phyloP scores from a whole-genome alignment of 1,284 basidiomycete genomes.

The Baeospora myosura region DNA sequence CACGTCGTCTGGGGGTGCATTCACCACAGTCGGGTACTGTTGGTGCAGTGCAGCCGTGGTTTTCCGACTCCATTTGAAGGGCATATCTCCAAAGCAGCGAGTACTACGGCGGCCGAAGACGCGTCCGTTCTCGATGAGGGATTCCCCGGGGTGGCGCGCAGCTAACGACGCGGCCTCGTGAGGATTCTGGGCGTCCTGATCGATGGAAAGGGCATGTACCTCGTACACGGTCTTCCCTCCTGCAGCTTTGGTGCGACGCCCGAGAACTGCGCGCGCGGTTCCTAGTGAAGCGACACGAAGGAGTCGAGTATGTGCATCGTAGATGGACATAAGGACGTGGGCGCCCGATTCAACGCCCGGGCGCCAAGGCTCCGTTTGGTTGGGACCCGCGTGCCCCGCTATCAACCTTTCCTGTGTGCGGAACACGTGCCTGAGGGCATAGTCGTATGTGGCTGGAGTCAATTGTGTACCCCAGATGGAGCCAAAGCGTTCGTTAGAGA shows the following conservation, averaged over 20 bases:
- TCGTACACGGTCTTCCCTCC: too few relatives aligned
- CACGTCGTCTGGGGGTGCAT: slow-evolving; percentile 19
- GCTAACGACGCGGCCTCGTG: too few relatives aligned
- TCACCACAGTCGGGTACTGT: slow-evolving; percentile 27
- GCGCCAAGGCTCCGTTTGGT: slow-evolving; percentile 8
- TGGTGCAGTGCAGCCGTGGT: slow-evolving; percentile 26
- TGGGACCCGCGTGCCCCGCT: too few relatives aligned
- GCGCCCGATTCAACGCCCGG: slow-evolving; percentile 20
- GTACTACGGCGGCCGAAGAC: slow-evolving; percentile 22
- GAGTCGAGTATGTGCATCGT: slow-evolving; percentile 33
- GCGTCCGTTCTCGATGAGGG: slow-evolving; percentile 14
- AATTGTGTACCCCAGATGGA: too few relatives aligned
- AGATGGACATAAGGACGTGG: slow-evolving; percentile 38
- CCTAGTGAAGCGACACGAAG: slow-evolving; percentile 48
- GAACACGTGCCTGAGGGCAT: too few relatives aligned
- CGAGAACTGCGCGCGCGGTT: slow-evolving; percentile 55
- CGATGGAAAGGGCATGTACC: slow-evolving; percentile 44
- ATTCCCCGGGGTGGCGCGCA: slow-evolving; percentile 20
- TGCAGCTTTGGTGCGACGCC: slow-evolving; percentile 29
- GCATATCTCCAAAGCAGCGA: slow-evolving; percentile 46
- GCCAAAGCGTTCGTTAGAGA: too few relatives aligned
- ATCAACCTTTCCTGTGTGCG: too few relatives aligned
- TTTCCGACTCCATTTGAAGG: slow-evolving; percentile 38
- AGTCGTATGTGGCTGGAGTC: too few relatives aligned
- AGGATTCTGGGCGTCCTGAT: slow-evolving; percentile 39